A percentile compares a stretch with the other conserved stretches of the same genome.
phyloP scores from a whole-genome alignment of 78 protist genomes.

The Dictyostelium purpureum region DNA sequence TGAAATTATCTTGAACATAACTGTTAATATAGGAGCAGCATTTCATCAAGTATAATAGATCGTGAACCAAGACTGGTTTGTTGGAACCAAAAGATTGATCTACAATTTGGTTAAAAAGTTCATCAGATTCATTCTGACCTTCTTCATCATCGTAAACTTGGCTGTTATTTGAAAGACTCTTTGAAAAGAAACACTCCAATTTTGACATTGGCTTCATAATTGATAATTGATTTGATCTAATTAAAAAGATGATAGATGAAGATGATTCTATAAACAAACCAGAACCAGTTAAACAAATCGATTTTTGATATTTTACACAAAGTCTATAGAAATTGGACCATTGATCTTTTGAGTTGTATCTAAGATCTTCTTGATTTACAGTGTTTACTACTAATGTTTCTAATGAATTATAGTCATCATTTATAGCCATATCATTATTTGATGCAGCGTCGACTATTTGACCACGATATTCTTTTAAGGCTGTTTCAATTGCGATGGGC shows the following conservation, averaged over 20 bases:
- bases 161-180: neutral
- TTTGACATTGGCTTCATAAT: conserved; percentile 56
- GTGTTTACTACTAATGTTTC: neutral
- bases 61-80: neutral
- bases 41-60: conserved; percentile 6
- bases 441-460: neutral
- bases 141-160: too few species aligned
- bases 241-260: conserved; percentile 28
- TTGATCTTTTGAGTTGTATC: conserved; percentile 27
- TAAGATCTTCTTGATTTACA: neutral
- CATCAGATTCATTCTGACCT: neutral
- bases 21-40: conserved; percentile 9
- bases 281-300: neutral
- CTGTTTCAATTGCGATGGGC: conserved; percentile 20
- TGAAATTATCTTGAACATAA: neutral
- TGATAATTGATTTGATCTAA: conserved; percentile 38
- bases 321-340: conserved; percentile 44
- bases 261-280: conserved; percentile 37
- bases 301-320: conserved; percentile 9
- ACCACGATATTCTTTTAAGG: neutral
- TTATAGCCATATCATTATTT: neutral
- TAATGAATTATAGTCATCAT: neutral
- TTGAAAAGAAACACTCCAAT: conserved; percentile 22
- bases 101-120: neutral
- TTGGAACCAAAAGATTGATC: neutral